These are phyloP conservation scores for Pseudocercospora cruenta DNA, from an alignment of 2,329 filamentous ascomycete genomes.

Conservation along the genomic window DNA sequence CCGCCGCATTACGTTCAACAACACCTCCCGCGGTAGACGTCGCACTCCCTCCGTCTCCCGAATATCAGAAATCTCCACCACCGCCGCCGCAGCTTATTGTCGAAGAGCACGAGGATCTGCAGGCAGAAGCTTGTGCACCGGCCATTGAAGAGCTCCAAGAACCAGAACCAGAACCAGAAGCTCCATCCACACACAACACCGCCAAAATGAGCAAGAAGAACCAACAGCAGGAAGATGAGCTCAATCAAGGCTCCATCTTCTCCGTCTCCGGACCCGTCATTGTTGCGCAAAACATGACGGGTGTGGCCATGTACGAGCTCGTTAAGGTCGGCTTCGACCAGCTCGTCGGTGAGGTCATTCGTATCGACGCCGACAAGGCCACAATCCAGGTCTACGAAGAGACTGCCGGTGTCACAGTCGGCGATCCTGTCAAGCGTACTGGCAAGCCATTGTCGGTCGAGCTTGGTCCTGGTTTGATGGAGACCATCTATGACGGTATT, in stretches of 20 bases:
- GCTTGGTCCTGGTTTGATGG: slow-evolving; percentile 93
- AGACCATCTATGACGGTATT: slow-evolving; percentile 99
- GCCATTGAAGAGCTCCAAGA: slow-evolving; percentile 16
- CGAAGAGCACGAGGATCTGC: slow-evolving; percentile 9
- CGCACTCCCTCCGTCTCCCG: slow-evolving; percentile 27
- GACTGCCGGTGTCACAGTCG: slow-evolving; percentile 94
- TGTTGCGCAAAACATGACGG: slow-evolving; percentile 96
- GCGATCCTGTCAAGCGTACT: slow-evolving; percentile 86
- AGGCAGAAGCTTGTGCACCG: slow-evolving; percentile 18
- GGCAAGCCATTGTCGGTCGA: slow-evolving; percentile 97
- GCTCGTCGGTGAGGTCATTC: slow-evolving; percentile 96
- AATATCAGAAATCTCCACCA: slow-evolving; percentile 12
- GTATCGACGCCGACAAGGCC: slow-evolving; percentile 92
- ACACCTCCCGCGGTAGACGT: slow-evolving; percentile 24
- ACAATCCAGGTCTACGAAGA: slow-evolving; percentile 99
- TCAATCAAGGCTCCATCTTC: slow-evolving; percentile 68
- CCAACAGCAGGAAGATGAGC: slow-evolving; percentile 54
- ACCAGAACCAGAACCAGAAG: slow-evolving; percentile 10
- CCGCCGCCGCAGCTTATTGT: slow-evolving; percentile 13
- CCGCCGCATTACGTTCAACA: slow-evolving; percentile 10
- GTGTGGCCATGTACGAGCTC: slow-evolving; percentile 99
- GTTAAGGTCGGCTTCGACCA: slow-evolving; percentile 90
- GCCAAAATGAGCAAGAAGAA: slow-evolving; percentile 42
- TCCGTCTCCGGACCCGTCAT: slow-evolving; percentile 86
- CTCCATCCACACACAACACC: slow-evolving; percentile 22